Percentiles rank a stretch among this genome's conserved stretches.
Evolutionary conservation across 2,329 filamentous ascomycete species (phyloP).

Genomic region (Paecilomyces variotii): DNA sequence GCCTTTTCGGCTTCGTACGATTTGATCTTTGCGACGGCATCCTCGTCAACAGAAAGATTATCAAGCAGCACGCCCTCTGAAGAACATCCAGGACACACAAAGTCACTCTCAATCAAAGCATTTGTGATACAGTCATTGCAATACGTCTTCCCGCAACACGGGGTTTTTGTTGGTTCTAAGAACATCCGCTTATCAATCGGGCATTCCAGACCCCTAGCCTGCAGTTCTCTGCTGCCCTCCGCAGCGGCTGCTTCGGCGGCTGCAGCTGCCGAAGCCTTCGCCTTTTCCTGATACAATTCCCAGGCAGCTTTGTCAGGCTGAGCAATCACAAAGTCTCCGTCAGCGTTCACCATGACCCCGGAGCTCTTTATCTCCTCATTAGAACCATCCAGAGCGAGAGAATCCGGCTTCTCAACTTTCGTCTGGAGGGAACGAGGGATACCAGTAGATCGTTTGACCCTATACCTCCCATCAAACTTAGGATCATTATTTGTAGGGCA

Average conservation of each 20-base stretch:
- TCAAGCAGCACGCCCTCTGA: slow-evolving; percentile 88
- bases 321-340: slow-evolving; percentile 94
- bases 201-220: slow-evolving; percentile 84
- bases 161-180: slow-evolving; percentile 97
- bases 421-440: slow-evolving; percentile 94
- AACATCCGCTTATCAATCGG: slow-evolving; percentile 96
- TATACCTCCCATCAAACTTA: slow-evolving; percentile 84
- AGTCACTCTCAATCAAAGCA: slow-evolving; percentile 96
- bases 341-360: slow-evolving; percentile 94
- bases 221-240: slow-evolving; percentile 75
- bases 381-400: slow-evolving; percentile 63
- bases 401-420: slow-evolving; percentile 83
- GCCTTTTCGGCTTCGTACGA: slow-evolving; percentile 55
- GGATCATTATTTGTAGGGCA: slow-evolving; percentile 99
- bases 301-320: slow-evolving; percentile 92
- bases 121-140: slow-evolving; percentile 99
- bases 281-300: slow-evolving; percentile 94
- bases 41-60: slow-evolving; percentile 76
- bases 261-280: slow-evolving; percentile 75
- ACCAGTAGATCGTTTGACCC: slow-evolving; percentile 92
- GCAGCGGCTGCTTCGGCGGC: slow-evolving; percentile 70
- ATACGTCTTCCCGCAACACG: slow-evolving; percentile 96
- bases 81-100: slow-evolving; percentile 87
- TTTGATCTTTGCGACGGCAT: slow-evolving; percentile 69
- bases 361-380: slow-evolving; percentile 75